A percentile compares a stretch with the other conserved stretches of the same genome.
Evolutionary conservation across 176 grass and related monocot species (phyloP).

Genomic region (Cocos nucifera): DNA sequence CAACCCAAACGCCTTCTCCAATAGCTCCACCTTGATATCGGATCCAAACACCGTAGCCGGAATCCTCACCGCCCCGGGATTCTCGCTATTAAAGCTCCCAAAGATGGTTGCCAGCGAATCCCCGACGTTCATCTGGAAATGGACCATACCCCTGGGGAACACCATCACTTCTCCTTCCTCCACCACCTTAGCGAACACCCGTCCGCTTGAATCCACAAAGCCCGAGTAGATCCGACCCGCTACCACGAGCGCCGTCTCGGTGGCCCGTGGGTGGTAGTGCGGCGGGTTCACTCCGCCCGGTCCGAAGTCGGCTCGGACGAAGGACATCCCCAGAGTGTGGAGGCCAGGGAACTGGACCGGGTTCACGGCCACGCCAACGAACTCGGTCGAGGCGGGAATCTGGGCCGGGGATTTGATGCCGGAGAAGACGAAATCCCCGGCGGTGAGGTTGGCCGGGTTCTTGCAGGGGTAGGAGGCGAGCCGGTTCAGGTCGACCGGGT

Average conservation of each 20-base stretch:
- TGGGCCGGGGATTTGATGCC: slow-evolving; percentile 42
- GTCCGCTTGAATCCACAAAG: slow-evolving; percentile 58
- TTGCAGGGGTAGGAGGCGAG: slow-evolving; percentile 47
- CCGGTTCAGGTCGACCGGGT: slow-evolving; percentile 24
- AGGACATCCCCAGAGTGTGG: slow-evolving; percentile 68
- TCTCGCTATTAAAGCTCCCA: slow-evolving; percentile 77
- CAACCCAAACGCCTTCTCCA: slow-evolving; percentile 70
- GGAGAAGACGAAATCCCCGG: slow-evolving; percentile 52
- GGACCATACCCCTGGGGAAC: slow-evolving; percentile 56
- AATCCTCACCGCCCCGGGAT: slow-evolving; percentile 61
- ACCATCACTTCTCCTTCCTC: slow-evolving; percentile 75
- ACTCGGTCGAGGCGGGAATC: slow-evolving; percentile 50
- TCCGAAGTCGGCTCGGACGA: slow-evolving; percentile 64
- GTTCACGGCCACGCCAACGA: slow-evolving; percentile 48
- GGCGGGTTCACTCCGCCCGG: slow-evolving; percentile 65
- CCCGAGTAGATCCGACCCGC: slow-evolving; percentile 52
- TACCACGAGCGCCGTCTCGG: slow-evolving; percentile 69
- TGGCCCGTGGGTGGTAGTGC: slow-evolving; percentile 75
- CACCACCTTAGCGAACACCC: slow-evolving; percentile 62
- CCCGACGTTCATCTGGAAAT: slow-evolving; percentile 84
- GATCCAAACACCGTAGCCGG: slow-evolving; percentile 61
- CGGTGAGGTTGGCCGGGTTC: slow-evolving; percentile 51
- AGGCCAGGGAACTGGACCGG: slow-evolving; percentile 60
- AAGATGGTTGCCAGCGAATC: slow-evolving; percentile 41
- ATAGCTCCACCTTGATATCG: slow-evolving; percentile 35